These are phyloP conservation scores for Drosera spatulata DNA, from an alignment of 179 eudicot species.

Conservation along the genomic window DNA sequence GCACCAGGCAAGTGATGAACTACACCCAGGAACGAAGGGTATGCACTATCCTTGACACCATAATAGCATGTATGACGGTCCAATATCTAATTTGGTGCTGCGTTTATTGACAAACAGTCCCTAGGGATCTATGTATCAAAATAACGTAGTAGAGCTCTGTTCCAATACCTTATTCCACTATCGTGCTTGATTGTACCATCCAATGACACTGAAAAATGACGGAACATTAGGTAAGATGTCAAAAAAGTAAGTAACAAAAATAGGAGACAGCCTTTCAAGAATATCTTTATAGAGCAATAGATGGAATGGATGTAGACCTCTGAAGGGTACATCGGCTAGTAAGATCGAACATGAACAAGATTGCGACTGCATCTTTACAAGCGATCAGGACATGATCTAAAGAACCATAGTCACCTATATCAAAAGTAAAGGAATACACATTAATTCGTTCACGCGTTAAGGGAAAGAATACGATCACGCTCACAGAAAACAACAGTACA, in stretches of 20 bases:
- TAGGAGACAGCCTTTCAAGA: not conserved
- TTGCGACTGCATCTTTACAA: slow-evolving; percentile 73
- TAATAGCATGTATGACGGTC: no score
- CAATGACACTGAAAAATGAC: slow-evolving; percentile 48
- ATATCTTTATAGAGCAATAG: not conserved
- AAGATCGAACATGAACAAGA: slow-evolving; percentile 62
- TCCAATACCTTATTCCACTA: slow-evolving; percentile 61
- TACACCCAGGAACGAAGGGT: no score
- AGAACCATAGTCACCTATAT: slow-evolving; percentile 47
- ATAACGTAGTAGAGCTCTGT: not conserved
- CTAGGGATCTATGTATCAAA: not conserved
- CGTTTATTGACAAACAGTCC: not conserved
- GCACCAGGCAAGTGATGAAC: no score
- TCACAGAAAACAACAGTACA: slow-evolving; percentile 1
- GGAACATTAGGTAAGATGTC: not conserved
- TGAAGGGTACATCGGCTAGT: slow-evolving; percentile 59
- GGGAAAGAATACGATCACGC: not conserved
- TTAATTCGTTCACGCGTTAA: not conserved
- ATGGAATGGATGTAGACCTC: no score
- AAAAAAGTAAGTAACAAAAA: not conserved
- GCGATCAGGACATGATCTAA: slow-evolving; percentile 68
- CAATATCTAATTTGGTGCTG: no score
- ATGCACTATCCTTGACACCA: no score
- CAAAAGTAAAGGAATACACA: not conserved
- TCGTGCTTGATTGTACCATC: slow-evolving; percentile 70